Conservation (phyloP, 1,139 yeast genomes). For the Hansenula sp. region DNA sequence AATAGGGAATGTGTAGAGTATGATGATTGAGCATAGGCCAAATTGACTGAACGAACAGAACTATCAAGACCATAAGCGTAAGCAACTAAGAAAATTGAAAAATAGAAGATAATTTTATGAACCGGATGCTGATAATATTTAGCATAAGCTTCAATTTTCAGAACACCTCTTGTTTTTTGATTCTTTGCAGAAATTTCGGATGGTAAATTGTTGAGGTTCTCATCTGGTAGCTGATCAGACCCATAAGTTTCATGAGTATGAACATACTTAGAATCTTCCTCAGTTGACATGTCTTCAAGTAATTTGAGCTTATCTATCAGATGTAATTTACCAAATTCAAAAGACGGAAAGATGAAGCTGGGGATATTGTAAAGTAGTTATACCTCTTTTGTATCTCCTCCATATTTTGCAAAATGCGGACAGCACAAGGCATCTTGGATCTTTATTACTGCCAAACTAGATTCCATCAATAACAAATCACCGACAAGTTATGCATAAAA, state of each 20-base stretch:
- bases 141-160: conserved; percentile 7
- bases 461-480: too few relatives aligned
- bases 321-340: too few relatives aligned
- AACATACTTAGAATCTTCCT: neutral
- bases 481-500: too few relatives aligned
- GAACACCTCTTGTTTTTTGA: conserved; percentile 10
- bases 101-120: conserved; percentile 22
- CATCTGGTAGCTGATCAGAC: neutral
- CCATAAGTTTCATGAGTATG: neutral
- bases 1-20: conserved; percentile 52
- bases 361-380: too few relatives aligned
- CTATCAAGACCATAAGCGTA: conserved; percentile 63
- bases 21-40: conserved; percentile 50
- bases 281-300: too few relatives aligned
- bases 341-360: too few relatives aligned
- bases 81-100: conserved; percentile 52
- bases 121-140: conserved; percentile 1
- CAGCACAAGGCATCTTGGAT: too few relatives aligned
- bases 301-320: too few relatives aligned
- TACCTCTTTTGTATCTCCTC: too few relatives aligned
- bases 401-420: too few relatives aligned
- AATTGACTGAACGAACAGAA: conserved; percentile 43
- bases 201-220: neutral
- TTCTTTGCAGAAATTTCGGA: conserved; percentile 2
- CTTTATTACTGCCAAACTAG: too few relatives aligned